Conservation (phyloP, 1,139 yeast species). For the Zygotorulaspora mrakii region DNA sequence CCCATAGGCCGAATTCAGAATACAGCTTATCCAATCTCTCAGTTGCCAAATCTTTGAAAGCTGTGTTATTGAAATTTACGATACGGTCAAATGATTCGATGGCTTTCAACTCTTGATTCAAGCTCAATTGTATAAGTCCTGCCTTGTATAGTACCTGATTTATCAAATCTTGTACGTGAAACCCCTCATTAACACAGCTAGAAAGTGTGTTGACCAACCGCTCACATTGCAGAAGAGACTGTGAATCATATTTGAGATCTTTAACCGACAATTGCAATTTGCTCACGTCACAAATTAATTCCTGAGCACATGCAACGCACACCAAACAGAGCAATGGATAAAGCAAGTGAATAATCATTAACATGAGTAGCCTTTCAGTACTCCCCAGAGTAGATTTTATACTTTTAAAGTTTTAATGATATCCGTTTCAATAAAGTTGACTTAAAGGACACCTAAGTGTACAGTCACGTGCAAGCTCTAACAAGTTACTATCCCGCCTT, state of each 20-base stretch:
- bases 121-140: conserved; percentile 31
- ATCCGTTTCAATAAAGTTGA: too few relatives aligned
- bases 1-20: conserved; percentile 33
- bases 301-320: conserved; percentile 4
- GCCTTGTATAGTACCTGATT: conserved; percentile 27
- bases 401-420: too few relatives aligned
- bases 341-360: conserved; percentile 4
- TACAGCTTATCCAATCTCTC: conserved; percentile 27
- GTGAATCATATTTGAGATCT: conserved; percentile 12
- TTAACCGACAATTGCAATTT: conserved; percentile 6
- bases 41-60: conserved; percentile 24
- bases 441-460: too few relatives aligned
- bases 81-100: conserved; percentile 25
- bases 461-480: too few relatives aligned
- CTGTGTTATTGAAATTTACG: conserved; percentile 13
- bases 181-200: conserved; percentile 11
- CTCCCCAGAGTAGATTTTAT: too few relatives aligned
- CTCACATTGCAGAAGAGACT: conserved; percentile 12
- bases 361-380: not conserved
- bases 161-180: conserved; percentile 7
- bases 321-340: conserved; percentile 2
- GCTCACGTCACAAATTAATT: conserved; percentile 9
- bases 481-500: too few relatives aligned
- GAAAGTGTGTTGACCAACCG: conserved; percentile 14
- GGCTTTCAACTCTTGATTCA: conserved; percentile 29